Percentiles rank a stretch among this genome's conserved stretches.
phyloP scores from a whole-genome alignment of 2,329 filamentous ascomycete species.

The Neofusicoccum sp. region DNA sequence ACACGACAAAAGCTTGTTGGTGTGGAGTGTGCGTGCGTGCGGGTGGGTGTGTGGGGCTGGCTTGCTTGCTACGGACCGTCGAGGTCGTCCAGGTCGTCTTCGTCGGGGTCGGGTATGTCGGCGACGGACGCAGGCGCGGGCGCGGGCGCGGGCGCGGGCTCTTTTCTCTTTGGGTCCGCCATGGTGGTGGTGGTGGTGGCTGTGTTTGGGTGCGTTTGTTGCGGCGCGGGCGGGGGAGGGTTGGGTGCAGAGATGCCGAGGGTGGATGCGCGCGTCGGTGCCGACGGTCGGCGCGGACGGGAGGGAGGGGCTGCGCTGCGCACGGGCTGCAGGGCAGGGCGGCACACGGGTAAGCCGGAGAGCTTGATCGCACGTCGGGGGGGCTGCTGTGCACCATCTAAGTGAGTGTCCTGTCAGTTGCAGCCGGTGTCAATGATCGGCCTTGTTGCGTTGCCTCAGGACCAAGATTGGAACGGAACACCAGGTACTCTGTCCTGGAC shows the following conservation, averaged over 20 bases:
- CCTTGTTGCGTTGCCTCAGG: no score
- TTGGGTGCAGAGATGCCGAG: conserved; percentile 4
- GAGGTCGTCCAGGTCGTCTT: conserved; percentile 88
- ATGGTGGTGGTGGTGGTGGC: neutral
- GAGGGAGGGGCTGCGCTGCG: neutral
- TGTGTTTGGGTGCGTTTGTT: neutral
- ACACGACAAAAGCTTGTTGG: no score
- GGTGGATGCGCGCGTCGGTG: neutral
- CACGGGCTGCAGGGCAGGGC: neutral
- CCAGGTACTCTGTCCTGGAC: no score
- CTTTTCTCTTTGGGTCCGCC: conserved; percentile 6
- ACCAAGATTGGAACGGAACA: no score
- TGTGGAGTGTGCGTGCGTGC: neutral
- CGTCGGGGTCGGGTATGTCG: conserved; percentile 74
- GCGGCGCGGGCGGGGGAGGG: neutral
- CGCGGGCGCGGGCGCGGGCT: neutral
- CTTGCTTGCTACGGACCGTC: conserved; percentile 64
- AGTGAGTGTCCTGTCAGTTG: no score
- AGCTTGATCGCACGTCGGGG: neutral
- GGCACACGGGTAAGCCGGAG: neutral
- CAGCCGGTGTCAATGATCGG: no score
- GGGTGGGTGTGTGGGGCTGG: neutral
- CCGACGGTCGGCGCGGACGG: neutral
- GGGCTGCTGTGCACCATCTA: no score
- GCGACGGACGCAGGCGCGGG: conserved; percentile 24